Evolutionary conservation across 2,329 filamentous ascomycete genomes (phyloP).

Genomic region (Scedosporium minutisporum): DNA sequence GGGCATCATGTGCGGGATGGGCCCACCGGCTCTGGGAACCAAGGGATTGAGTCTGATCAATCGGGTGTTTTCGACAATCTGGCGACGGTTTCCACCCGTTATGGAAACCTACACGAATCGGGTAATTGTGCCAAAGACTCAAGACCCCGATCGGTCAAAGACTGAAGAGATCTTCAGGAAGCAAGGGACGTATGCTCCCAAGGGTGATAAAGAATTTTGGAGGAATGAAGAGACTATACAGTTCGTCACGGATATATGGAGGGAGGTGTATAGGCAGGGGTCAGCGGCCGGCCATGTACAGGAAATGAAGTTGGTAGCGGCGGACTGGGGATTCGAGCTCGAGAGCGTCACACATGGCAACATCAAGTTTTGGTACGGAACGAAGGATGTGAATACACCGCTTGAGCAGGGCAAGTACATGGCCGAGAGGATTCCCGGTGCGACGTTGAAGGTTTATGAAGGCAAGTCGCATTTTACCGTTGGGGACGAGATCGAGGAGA

Average conservation of each 20-base stretch:
- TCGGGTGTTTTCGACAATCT: not conserved
- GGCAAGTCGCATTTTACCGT: not conserved
- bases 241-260: not conserved
- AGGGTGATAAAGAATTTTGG: not conserved
- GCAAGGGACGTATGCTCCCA: not conserved
- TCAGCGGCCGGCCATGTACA: not conserved
- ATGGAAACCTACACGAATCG: not conserved
- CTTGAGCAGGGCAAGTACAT: constrained; percentile 1
- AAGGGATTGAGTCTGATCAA: not conserved
- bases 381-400: constrained; percentile 4
- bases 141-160: not conserved
- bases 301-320: not conserved
- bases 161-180: not conserved
- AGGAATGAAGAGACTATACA: not conserved
- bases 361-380: constrained; percentile 7
- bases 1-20: constrained; percentile 5
- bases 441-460: not conserved
- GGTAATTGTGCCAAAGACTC: not conserved
- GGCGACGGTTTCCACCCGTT: not conserved
- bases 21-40: not conserved
- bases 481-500: not conserved
- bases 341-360: constrained; percentile 4
- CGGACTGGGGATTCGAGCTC: constrained; percentile 4
- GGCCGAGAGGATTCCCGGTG: not conserved
- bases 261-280: not conserved